Percentiles rank a stretch among this genome's conserved stretches.
Evolutionary conservation across 768 basidiomycete genomes (phyloP).

Genomic region (Tulasnella sp.): DNA sequence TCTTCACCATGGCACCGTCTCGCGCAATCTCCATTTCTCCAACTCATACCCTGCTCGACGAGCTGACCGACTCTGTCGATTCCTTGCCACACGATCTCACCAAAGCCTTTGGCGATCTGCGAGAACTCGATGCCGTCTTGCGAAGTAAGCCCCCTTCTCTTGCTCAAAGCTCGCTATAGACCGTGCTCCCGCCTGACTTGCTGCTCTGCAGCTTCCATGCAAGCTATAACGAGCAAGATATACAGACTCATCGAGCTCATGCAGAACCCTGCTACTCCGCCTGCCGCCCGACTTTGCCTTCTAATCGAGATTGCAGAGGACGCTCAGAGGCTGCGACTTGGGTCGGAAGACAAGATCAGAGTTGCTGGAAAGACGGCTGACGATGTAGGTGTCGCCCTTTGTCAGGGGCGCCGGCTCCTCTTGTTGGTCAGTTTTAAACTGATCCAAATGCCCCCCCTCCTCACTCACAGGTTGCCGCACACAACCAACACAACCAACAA

Average conservation of each 20-base stretch:
- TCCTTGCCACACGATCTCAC: slow-evolving; percentile 89
- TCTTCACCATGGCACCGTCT: too few relatives aligned
- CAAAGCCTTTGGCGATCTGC: slow-evolving; percentile 86
- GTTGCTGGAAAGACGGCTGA: slow-evolving; percentile 87
- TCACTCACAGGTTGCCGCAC: slow-evolving; percentile 15
- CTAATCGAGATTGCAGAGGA: slow-evolving; percentile 92
- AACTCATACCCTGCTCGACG: slow-evolving; percentile 40
- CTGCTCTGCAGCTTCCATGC: slow-evolving; percentile 50
- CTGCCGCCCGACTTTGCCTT: slow-evolving; percentile 64
- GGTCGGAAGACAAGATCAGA: slow-evolving; percentile 95
- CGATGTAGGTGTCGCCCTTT: slow-evolving; percentile 42
- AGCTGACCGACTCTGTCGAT: slow-evolving; percentile 87
- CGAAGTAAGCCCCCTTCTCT: slow-evolving; percentile 25
- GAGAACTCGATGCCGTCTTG: slow-evolving; percentile 96
- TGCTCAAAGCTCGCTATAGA: not conserved
- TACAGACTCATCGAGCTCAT: slow-evolving; percentile 62
- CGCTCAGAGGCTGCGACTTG: slow-evolving; percentile 77
- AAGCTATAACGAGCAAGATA: slow-evolving; percentile 70
- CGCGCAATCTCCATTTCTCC: not conserved
- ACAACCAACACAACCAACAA: slow-evolving; percentile 12
- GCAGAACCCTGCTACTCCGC: slow-evolving; percentile 40
- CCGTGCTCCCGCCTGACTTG: not conserved
- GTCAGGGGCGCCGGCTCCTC: slow-evolving; percentile 5
- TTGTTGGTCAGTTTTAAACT: slow-evolving; percentile 4
- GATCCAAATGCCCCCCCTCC: not conserved